phyloP scores from a whole-genome alignment of 1,139 yeast species.

The Yamadazyma siamensis region DNA sequence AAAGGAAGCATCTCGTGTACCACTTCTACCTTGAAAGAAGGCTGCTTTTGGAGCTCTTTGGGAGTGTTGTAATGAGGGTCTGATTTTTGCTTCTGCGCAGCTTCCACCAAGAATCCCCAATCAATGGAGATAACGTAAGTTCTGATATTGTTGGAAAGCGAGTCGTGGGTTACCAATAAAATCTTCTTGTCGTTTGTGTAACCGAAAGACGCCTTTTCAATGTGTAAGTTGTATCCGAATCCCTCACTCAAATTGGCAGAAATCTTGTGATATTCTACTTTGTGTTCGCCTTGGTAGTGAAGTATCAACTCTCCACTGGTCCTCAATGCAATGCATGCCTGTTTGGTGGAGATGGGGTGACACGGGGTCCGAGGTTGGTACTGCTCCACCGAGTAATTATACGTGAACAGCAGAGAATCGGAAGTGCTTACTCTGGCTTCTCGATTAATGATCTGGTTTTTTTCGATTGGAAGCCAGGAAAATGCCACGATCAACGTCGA shows the following conservation, averaged over 20 bases:
- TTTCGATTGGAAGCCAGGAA: slow-evolving; percentile 70
- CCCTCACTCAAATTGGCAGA: slow-evolving; percentile 17
- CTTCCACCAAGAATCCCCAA: slow-evolving; percentile 58
- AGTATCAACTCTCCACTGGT: slow-evolving; percentile 58
- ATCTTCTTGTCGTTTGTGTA: slow-evolving; percentile 50
- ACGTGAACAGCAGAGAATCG: slow-evolving; percentile 19
- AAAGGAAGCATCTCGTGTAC: slow-evolving; percentile 30
- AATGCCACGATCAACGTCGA: slow-evolving; percentile 43
- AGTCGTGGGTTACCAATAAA: slow-evolving; percentile 47
- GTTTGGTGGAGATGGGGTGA: slow-evolving; percentile 68
- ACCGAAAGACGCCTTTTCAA: slow-evolving; percentile 58
- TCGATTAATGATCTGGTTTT: slow-evolving; percentile 52
- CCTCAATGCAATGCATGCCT: slow-evolving; percentile 68
- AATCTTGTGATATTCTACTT: slow-evolving; percentile 51
- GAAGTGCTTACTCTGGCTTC: slow-evolving; percentile 40
- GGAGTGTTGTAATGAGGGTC: slow-evolving; percentile 56
- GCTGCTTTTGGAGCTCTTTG: slow-evolving; percentile 27
- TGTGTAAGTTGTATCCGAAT: slow-evolving; percentile 14
- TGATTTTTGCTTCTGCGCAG: slow-evolving; percentile 45
- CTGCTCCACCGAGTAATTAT: slow-evolving; percentile 57
- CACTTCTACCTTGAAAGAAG: slow-evolving; percentile 20
- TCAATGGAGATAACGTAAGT: slow-evolving; percentile 49
- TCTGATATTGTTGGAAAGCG: slow-evolving; percentile 35
- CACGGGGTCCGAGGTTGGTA: slow-evolving; percentile 57
- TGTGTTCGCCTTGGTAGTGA: slow-evolving; percentile 62